phyloP scores from a whole-genome alignment of 306 rosid species.

The Gillenia trifoliata region DNA sequence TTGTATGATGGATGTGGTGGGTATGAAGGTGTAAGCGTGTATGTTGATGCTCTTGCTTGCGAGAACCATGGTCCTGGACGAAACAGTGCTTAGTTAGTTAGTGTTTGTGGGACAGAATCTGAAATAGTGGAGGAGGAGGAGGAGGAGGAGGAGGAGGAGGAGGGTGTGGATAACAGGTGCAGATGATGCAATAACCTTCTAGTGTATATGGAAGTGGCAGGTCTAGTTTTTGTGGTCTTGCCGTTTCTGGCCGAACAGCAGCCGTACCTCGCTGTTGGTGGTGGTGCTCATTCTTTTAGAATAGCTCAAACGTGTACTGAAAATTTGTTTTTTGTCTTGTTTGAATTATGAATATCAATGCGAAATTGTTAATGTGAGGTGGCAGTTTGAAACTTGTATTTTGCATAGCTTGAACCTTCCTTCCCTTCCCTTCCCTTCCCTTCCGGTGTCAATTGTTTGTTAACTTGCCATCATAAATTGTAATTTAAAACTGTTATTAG shows the following conservation, averaged over 20 bases:
- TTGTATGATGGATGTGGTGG: background rate
- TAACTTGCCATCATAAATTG: background rate
- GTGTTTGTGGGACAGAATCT: background rate
- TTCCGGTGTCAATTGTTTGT: background rate
- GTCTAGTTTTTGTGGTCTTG: conserved; percentile 13
- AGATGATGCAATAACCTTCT: background rate
- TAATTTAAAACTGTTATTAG: background rate
- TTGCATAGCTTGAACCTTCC: background rate
- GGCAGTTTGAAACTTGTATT: background rate
- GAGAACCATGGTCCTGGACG: background rate
- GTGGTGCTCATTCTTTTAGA: background rate
- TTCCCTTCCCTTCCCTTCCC: no score
- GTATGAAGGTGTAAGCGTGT: background rate
- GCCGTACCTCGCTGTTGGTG: background rate
- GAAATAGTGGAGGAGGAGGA: background rate
- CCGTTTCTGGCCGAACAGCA: conserved; percentile 8
- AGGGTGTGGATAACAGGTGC: background rate
- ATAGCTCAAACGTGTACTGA: background rate
- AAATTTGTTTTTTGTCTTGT: background rate
- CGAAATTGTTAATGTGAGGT: background rate
- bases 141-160: background rate
- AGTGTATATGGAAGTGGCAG: background rate
- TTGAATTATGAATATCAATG: background rate
- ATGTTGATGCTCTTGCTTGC: background rate
- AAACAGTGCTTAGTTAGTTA: background rate